Base-by-base conservation (phyloP, 805 yeast genomes). In the Metschnikowia santaceciliae region DNA sequence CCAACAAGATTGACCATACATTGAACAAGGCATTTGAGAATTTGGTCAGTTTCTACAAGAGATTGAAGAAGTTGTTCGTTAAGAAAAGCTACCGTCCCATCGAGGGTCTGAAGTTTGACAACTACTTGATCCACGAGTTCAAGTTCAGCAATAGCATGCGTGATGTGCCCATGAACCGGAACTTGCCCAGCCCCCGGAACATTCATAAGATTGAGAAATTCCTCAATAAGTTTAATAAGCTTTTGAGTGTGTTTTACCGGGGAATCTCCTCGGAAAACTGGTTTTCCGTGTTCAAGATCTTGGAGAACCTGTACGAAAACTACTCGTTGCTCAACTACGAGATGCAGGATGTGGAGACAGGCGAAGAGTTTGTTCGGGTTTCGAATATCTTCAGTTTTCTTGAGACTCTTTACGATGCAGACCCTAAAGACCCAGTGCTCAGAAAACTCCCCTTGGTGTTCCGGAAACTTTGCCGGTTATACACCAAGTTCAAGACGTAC, bases 321-420 rank as follows among this genome's bases (percentile, higher is more conserved):
- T 68, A 80, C 10, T 78, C 84, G 7, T 69, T 90, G 51, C 84
- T 86, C 62, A 72, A 77, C 46, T 79, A 82, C 63, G 78, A 68
- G 52, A 67, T 69, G 49, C 83, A 71, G 56, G 68, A 59, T 46
- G 49, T 54, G 20, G 59, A 65, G 2, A 70, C 70, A 6, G 67
- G 71, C 7, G 88, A 83, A 32, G 87, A 82, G 11, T 79, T 77
- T 7, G 54, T 90, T 10, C 74, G 77, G 6, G 72, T 91, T 13
- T 77, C 85, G 46, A 88, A 88, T 61, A 75, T 91, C 8, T 90
- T 82, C 65, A 68, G 72, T 14, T 92, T 89, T 84, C 68, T 91
- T 36, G 79, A 82, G 33, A 71, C 84, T 1, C 69, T 91, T 45
- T 72, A 68, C 44, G 84, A 79, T 43, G 66, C 77, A 1, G 72